A percentile compares a stretch with the other conserved stretches of the same genome.
phyloP scores from a whole-genome alignment of 495 filamentous ascomycete genomes.

The Neurospora terricola region DNA sequence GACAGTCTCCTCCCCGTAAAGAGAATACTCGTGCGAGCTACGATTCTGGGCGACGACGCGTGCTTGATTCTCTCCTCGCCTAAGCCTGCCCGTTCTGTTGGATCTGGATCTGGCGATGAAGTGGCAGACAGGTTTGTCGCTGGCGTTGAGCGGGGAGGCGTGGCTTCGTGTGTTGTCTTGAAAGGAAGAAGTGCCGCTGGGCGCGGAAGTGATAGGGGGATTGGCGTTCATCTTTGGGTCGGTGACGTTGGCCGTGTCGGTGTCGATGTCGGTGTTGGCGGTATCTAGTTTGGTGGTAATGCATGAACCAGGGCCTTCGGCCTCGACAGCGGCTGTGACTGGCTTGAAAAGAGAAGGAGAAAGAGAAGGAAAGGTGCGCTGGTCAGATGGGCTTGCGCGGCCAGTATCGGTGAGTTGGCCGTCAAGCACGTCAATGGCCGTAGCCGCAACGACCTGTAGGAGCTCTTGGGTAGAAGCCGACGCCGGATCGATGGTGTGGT shows the following conservation, averaged over 20 bases:
- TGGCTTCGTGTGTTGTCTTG: not conserved
- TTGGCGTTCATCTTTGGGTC: not conserved
- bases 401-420: not conserved
- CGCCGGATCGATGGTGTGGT: no score
- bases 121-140: not conserved
- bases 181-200: not conserved
- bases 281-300: not conserved
- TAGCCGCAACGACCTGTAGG: not conserved
- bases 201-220: not conserved
- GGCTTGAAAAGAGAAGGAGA: not conserved
- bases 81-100: not conserved
- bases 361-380: not conserved
- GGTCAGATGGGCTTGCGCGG: not conserved
- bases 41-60: not conserved
- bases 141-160: not conserved
- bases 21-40: not conserved
- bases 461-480: not conserved
- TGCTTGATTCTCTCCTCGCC: not conserved
- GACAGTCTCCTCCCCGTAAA: not conserved
- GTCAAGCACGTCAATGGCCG: not conserved
- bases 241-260: not conserved
- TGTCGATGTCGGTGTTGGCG: not conserved
- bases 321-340: not conserved
- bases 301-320: not conserved
- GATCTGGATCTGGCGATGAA: not conserved